A percentile compares a stretch with the other conserved stretches of the same genome.
Conservation (phyloP, 805 yeast genomes). For the Schwanniomyces pseudopolymorphus region DNA sequence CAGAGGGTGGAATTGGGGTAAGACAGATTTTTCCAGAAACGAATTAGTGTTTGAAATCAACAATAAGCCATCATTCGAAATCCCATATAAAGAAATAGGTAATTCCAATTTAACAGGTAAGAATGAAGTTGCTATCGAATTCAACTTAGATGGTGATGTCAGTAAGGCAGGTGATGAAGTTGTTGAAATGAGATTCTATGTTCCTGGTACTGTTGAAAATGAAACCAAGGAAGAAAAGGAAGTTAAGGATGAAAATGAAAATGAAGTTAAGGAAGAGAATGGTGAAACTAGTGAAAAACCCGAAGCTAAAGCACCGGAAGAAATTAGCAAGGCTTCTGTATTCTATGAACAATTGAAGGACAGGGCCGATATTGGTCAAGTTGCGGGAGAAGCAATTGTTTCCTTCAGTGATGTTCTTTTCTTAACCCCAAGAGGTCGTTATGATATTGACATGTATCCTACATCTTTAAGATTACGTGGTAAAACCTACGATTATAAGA, state of each 20-base stretch:
- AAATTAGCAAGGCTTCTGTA: slow-evolving; percentile 72
- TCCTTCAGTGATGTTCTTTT: slow-evolving; percentile 88
- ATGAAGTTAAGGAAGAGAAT: slow-evolving; percentile 23
- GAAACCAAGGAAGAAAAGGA: slow-evolving; percentile 33
- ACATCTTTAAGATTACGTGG: slow-evolving; percentile 89
- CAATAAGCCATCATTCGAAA: slow-evolving; percentile 87
- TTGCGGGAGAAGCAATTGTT: slow-evolving; percentile 91
- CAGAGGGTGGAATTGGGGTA: slow-evolving; percentile 99
- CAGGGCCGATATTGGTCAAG: slow-evolving; percentile 91
- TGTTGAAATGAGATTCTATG: slow-evolving; percentile 89
- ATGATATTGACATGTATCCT: slow-evolving; percentile 92
- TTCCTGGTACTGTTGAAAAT: slow-evolving; percentile 79
- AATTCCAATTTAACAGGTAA: slow-evolving; percentile 90
- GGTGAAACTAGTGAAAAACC: slow-evolving; percentile 33
- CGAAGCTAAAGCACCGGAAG: slow-evolving; percentile 40
- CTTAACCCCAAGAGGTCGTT: slow-evolving; percentile 97
- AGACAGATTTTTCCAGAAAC: slow-evolving; percentile 85
- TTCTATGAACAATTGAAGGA: slow-evolving; percentile 92
- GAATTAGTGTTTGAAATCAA: slow-evolving; percentile 84
- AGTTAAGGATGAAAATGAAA: no score
- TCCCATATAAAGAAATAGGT: slow-evolving; percentile 76
- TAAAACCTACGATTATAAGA: slow-evolving; percentile 95
- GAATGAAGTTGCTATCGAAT: slow-evolving; percentile 89
- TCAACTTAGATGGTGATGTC: slow-evolving; percentile 58
- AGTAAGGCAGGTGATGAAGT: slow-evolving; percentile 89